Conservation (phyloP, 1,139 yeast species). For the Yamadazyma sp. region DNA sequence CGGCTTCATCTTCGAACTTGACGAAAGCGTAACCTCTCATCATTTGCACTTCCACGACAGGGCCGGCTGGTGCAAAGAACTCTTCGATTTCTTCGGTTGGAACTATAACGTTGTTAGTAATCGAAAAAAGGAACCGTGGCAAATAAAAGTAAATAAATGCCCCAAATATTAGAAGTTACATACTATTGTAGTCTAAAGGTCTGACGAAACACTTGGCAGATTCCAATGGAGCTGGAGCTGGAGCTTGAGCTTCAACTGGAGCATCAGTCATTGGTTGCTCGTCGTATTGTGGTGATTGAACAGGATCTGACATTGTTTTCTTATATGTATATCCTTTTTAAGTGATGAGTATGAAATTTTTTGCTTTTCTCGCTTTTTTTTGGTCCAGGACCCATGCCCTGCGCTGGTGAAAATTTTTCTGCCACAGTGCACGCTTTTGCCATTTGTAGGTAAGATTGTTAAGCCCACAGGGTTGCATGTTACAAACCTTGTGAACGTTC, state of each 20-base stretch:
- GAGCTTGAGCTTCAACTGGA: neutral
- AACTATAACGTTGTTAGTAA: slow-evolving; percentile 24
- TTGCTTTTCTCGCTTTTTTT: neutral
- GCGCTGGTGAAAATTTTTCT: slow-evolving; percentile 5
- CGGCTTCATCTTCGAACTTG: slow-evolving; percentile 64
- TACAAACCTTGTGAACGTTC: no score
- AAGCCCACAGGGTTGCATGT: no score
- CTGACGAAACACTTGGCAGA: slow-evolving; percentile 40
- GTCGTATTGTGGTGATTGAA: slow-evolving; percentile 7
- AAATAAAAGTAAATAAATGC: no score
- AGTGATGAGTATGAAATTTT: neutral
- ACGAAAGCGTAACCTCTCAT: slow-evolving; percentile 79
- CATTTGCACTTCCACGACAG: slow-evolving; percentile 64
- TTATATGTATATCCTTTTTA: neutral
- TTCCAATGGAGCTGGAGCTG: slow-evolving; percentile 17
- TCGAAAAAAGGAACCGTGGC: neutral
- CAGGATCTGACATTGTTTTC: slow-evolving; percentile 9
- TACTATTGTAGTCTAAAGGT: slow-evolving; percentile 37
- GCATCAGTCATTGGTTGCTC: slow-evolving; percentile 9
- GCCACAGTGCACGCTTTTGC: neutral
- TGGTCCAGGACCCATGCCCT: slow-evolving; percentile 1
- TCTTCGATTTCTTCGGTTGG: slow-evolving; percentile 63
- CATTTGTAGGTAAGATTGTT: no score
- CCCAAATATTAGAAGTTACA: no score
- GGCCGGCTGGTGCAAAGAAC: slow-evolving; percentile 64